Evolutionary conservation across 441 rosid species (phyloP).

Genomic region (Gossypium davidsonii): DNA sequence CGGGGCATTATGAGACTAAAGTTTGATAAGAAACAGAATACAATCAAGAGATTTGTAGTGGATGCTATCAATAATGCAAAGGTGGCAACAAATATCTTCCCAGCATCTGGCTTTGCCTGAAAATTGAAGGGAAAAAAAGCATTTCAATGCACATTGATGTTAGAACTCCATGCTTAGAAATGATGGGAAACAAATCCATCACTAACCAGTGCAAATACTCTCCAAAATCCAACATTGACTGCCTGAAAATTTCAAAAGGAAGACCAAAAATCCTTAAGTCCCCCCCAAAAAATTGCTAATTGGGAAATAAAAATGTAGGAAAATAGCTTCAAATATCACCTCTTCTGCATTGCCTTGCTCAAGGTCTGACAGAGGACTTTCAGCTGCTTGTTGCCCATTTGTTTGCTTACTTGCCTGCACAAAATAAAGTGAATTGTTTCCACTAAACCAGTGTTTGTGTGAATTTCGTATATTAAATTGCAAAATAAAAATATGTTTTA

Average conservation of each 20-base stretch:
- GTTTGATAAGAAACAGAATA: constrained; percentile 22
- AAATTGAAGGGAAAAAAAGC: constrained; percentile 7
- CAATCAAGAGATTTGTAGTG: constrained; percentile 61
- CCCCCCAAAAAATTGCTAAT: constrained; percentile 1
- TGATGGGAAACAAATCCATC: neutral
- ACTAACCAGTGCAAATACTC: constrained; percentile 69
- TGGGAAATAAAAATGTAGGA: constrained; percentile 5
- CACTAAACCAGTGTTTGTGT: neutral
- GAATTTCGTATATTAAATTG: neutral
- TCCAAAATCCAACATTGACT: constrained; percentile 65
- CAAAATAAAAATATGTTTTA: neutral
- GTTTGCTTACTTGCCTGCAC: constrained; percentile 32
- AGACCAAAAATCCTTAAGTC: neutral
- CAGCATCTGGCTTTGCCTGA: constrained; percentile 84
- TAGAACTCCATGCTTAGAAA: neutral
- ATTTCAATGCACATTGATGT: neutral
- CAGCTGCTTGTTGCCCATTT: constrained; percentile 30
- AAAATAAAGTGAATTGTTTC: neutral
- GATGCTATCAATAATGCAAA: constrained; percentile 68
- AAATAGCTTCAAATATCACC: constrained; percentile 30
- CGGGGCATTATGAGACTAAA: neutral
- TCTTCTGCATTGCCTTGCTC: constrained; percentile 62
- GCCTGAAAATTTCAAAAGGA: constrained; percentile 45
- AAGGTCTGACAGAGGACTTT: constrained; percentile 38
- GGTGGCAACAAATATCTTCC: constrained; percentile 62